Evolutionary conservation across 192 early-diverging fungal genomes (phyloP).

Genomic region (Linnemannia exigua): DNA sequence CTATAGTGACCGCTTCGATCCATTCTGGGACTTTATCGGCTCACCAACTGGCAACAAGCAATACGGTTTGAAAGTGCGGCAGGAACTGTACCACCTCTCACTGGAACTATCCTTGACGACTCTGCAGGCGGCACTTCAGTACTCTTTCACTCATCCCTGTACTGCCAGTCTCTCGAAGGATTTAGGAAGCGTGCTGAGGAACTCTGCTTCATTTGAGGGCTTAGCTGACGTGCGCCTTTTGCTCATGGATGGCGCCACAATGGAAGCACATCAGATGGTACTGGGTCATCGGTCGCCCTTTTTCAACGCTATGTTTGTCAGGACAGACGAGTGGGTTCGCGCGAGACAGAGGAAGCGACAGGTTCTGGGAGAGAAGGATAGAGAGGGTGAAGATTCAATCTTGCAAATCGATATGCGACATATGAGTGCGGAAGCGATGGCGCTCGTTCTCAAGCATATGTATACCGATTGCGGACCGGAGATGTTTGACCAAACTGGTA

Average conservation of each 20-base stretch:
- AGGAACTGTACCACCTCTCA: conserved; percentile 54
- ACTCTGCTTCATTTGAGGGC: background rate
- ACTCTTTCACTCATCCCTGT: conserved; percentile 54
- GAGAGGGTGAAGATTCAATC: background rate
- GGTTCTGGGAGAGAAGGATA: background rate
- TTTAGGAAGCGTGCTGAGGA: conserved; percentile 21
- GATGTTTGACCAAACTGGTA: conserved; percentile 57
- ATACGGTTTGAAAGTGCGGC: conserved; percentile 38
- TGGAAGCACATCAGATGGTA: conserved; percentile 64
- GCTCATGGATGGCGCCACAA: conserved; percentile 40
- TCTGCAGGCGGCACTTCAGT: conserved; percentile 55
- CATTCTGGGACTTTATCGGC: conserved; percentile 57
- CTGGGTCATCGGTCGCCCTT: conserved; percentile 73
- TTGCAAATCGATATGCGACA: conserved; percentile 68
- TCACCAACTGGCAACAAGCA: conserved; percentile 27
- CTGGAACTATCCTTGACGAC: conserved; percentile 52
- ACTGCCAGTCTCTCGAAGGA: conserved; percentile 41
- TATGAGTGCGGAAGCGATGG: conserved; percentile 62
- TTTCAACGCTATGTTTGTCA: conserved; percentile 73
- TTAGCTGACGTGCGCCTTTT: conserved; percentile 43
- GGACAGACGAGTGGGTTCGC: conserved; percentile 64
- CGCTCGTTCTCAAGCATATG: conserved; percentile 65
- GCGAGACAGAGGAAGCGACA: conserved; percentile 24
- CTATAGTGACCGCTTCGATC: conserved; percentile 64
- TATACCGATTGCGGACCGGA: conserved; percentile 64